These are phyloP conservation scores for Melaleuca quinquenervia DNA, from an alignment of 345 rosid genomes.

Conservation along the genomic window DNA sequence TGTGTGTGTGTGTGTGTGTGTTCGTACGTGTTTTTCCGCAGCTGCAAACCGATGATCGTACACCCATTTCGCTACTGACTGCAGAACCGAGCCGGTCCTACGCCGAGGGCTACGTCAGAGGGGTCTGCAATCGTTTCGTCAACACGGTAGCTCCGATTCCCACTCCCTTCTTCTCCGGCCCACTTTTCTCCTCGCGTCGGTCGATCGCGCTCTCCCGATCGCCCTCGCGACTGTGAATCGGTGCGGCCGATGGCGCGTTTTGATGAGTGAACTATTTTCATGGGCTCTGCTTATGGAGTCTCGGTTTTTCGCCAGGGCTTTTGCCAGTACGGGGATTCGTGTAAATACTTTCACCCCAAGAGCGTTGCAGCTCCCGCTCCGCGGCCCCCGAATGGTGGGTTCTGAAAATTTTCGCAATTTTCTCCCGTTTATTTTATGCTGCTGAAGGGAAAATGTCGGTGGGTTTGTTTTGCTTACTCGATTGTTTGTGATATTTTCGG, in stretches of 20 bases:
- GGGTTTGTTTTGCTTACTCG: not conserved
- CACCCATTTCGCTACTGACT: not conserved
- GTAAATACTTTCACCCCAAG: conserved; percentile 59
- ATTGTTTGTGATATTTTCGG: not conserved
- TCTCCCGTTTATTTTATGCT: not conserved
- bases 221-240: too few relatives aligned
- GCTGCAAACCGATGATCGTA: not conserved
- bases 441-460: not conserved
- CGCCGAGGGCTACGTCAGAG: conserved; percentile 16
- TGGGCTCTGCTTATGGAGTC: not conserved
- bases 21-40: not conserved
- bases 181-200: not conserved
- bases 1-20: not conserved
- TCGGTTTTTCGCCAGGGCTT: conserved; percentile 34
- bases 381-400: not conserved
- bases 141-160: conserved; percentile 20
- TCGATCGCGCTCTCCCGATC: not conserved
- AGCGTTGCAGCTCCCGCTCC: not conserved
- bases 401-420: not conserved
- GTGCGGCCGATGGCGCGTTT: rapidly evolving
- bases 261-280: not conserved
- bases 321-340: conserved; percentile 77
- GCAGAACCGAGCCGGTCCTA: conserved; percentile 18
- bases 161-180: not conserved
- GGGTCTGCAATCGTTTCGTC: conserved; percentile 62